These are phyloP conservation scores for Plicaturopsis crispa DNA, from an alignment of 768 basidiomycete species.

Conservation along the genomic window DNA sequence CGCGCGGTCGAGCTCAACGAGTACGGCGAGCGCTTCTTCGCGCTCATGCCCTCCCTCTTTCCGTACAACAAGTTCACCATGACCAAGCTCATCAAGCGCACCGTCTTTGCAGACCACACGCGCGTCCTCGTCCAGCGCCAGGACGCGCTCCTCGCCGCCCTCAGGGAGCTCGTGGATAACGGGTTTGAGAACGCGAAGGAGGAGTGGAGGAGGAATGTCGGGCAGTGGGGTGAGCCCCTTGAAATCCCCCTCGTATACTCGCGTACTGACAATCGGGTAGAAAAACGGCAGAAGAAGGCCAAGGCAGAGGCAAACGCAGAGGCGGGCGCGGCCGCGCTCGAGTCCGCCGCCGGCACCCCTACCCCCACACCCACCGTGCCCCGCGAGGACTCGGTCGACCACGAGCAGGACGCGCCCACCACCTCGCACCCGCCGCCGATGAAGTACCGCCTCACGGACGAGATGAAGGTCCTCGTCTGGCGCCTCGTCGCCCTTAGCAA, in stretches of 20 bases:
- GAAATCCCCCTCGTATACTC: constrained; percentile 1
- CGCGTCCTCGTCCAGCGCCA: constrained; percentile 60
- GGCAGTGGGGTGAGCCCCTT: constrained; percentile 52
- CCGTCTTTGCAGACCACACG: constrained; percentile 72
- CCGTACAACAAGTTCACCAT: constrained; percentile 96
- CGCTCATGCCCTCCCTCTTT: constrained; percentile 77
- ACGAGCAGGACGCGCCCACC: constrained; percentile 3
- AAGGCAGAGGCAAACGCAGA: constrained; percentile 25
- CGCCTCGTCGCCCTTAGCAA: constrained; percentile 76
- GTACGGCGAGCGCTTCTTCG: constrained; percentile 91
- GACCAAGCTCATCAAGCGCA: constrained; percentile 89
- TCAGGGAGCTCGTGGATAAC: constrained; percentile 52
- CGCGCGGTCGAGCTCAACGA: constrained; percentile 78
- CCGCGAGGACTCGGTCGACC: not conserved
- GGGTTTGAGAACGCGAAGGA: constrained; percentile 65
- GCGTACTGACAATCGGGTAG: constrained; percentile 43
- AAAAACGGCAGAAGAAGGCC: constrained; percentile 33
- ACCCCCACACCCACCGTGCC: not conserved
- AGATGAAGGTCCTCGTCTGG: constrained; percentile 77
- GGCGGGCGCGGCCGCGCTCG: constrained; percentile 18
- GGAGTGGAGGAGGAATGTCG: constrained; percentile 68
- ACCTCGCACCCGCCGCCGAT: constrained; percentile 60
- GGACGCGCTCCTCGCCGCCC: constrained; percentile 56
- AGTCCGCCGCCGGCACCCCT: constrained; percentile 12
- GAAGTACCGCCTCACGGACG: constrained; percentile 73